Conservation (phyloP, 179 eudicot species). For the Sideroxylon spinosum region DNA sequence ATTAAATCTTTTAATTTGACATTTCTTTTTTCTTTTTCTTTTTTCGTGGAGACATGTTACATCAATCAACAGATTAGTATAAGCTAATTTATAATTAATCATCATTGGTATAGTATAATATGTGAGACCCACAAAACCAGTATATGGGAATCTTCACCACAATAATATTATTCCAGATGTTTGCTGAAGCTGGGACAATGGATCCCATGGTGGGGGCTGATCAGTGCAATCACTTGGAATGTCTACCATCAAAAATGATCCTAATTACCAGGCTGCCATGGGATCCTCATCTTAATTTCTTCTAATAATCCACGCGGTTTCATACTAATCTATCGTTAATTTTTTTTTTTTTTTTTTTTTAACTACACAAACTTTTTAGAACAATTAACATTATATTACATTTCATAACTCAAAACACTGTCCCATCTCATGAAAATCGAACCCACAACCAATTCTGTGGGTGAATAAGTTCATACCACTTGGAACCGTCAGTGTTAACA, state of each 20-base stretch:
- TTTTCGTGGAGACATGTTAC: conserved; percentile 18
- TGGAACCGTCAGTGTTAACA: too few species aligned
- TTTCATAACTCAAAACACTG: too few species aligned
- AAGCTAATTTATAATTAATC: not conserved
- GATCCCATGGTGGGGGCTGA: conserved; percentile 42
- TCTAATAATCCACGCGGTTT: conserved; percentile 23
- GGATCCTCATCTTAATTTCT: not conserved
- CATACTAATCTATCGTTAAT: too few species aligned
- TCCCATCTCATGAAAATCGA: too few species aligned
- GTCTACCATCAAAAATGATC: conserved; percentile 2
- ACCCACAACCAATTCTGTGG: too few species aligned
- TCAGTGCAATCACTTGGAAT: conserved; percentile 25
- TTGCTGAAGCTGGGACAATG: conserved; percentile 41
- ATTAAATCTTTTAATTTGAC: too few species aligned
- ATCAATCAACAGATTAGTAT: conserved; percentile 8
- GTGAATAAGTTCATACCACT: too few species aligned
- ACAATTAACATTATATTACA: too few species aligned
- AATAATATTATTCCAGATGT: conserved; percentile 42
- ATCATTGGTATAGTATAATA: not conserved
- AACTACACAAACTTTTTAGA: too few species aligned
- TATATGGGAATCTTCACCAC: conserved; percentile 33
- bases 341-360: too few species aligned
- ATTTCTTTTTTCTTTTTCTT: not conserved
- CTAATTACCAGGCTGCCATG: not conserved
- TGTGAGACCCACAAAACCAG: conserved; percentile 25